Evolutionary conservation across 2,329 filamentous ascomycete genomes (phyloP).

Genomic region (Aspergillus intermedius): DNA sequence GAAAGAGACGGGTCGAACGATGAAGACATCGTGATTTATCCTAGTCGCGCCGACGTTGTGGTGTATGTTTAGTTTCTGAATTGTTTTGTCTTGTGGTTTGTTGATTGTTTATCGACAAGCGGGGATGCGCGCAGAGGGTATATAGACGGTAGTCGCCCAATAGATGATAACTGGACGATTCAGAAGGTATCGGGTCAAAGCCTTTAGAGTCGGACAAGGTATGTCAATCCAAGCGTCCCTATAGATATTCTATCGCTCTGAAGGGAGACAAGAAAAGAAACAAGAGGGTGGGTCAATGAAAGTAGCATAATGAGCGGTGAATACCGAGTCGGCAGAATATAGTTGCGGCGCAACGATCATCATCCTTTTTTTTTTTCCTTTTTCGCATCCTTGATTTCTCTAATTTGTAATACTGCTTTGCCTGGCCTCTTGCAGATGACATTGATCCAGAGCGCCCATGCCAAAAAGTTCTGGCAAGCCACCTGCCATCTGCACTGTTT

Average conservation of each 20-base stretch:
- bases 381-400: background rate
- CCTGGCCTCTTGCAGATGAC: background rate
- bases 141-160: too few relatives aligned
- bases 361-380: background rate
- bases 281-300: background rate
- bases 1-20: slow-evolving; percentile 55
- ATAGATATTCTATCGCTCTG: background rate
- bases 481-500: background rate
- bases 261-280: background rate
- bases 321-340: background rate
- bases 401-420: background rate
- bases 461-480: background rate
- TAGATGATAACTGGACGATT: too few relatives aligned
- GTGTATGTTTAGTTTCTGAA: too few relatives aligned
- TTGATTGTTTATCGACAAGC: background rate
- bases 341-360: slow-evolving; percentile 25
- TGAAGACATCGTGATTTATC: slow-evolving; percentile 24
- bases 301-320: background rate
- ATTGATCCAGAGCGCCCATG: background rate
- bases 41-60: background rate
- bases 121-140: background rate
- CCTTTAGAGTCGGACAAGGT: background rate
- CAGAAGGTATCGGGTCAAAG: background rate
- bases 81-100: background rate
- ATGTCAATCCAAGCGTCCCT: background rate